Evolutionary conservation across 1,284 basidiomycete species (phyloP).

Genomic region (Puccinia novopanici): DNA sequence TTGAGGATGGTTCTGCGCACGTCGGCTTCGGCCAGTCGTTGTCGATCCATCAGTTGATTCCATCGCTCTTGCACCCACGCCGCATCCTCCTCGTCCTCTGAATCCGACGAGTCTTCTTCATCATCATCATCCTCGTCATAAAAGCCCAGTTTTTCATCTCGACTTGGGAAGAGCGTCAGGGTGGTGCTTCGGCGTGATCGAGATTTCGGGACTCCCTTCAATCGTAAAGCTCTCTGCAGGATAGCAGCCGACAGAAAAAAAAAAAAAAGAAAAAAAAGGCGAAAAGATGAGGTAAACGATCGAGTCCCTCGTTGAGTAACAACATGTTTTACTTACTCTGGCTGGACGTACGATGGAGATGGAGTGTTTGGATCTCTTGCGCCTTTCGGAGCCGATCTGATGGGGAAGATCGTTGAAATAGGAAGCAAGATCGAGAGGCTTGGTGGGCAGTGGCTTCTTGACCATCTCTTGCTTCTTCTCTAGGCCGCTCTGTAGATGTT

Average conservation of each 20-base stretch:
- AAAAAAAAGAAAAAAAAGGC: too few species aligned
- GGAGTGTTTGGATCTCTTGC: neutral
- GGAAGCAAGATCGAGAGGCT: constrained; percentile 25
- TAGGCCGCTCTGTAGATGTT: neutral
- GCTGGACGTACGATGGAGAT: neutral
- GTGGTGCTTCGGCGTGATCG: constrained; percentile 12
- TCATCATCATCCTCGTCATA: neutral
- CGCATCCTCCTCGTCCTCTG: constrained; percentile 6
- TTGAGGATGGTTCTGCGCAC: constrained; percentile 32
- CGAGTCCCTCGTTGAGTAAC: neutral
- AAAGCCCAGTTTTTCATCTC: constrained; percentile 5
- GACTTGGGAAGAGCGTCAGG: constrained; percentile 7
- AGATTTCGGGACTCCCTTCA: constrained; percentile 1
- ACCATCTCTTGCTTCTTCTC: neutral
- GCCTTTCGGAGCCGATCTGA: neutral
- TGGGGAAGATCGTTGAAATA: constrained; percentile 28
- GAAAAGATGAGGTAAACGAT: neutral
- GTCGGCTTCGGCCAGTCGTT: constrained; percentile 26
- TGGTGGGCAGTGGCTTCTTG: neutral
- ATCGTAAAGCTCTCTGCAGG: constrained; percentile 21
- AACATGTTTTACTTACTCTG: constrained; percentile 11
- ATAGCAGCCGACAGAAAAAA: neutral
- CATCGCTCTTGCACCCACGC: constrained; percentile 35
- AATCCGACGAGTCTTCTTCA: neutral
- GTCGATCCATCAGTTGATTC: constrained; percentile 34